Evolutionary conservation across 345 rosid genomes (phyloP).

Genomic region (Pseudoturritis turrita): DNA sequence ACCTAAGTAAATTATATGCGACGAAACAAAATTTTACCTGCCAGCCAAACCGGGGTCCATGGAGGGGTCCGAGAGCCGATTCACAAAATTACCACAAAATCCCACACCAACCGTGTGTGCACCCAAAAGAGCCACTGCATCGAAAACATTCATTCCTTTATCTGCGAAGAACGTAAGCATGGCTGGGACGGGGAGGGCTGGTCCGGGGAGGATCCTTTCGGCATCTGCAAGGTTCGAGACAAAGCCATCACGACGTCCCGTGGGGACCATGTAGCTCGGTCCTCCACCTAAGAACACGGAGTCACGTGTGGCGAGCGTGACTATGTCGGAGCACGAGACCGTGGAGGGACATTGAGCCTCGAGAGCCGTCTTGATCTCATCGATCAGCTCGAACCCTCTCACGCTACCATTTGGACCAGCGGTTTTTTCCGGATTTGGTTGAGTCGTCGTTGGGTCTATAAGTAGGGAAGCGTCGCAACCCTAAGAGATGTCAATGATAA

Average conservation of each 20-base stretch:
- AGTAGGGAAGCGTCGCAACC: conserved; percentile 38
- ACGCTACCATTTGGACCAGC: conserved; percentile 25
- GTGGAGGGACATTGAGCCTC: conserved; percentile 28
- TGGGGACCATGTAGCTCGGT: conserved; percentile 42
- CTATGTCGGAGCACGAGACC: conserved; percentile 34
- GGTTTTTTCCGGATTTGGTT: not conserved
- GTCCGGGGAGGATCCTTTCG: conserved; percentile 42
- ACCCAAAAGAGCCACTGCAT: conserved; percentile 66
- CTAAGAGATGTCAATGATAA: not conserved
- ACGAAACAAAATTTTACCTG: conserved; percentile 1
- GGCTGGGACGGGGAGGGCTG: conserved; percentile 30
- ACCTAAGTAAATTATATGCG: not conserved
- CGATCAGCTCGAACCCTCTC: conserved; percentile 31
- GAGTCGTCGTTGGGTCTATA: conserved; percentile 15
- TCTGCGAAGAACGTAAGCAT: conserved; percentile 38
- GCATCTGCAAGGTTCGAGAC: conserved; percentile 38
- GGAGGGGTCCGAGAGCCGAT: conserved; percentile 44
- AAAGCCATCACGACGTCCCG: conserved; percentile 66
- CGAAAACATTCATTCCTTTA: conserved; percentile 40
- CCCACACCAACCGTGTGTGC: conserved; percentile 66
- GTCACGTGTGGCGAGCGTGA: conserved; percentile 63
- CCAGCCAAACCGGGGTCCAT: conserved; percentile 47
- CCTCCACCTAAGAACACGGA: conserved; percentile 53
- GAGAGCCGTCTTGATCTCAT: conserved; percentile 26
- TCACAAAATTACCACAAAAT: conserved; percentile 50